Conservation (phyloP, 768 basidiomycete genomes). For the Psilocybe azurescens region DNA sequence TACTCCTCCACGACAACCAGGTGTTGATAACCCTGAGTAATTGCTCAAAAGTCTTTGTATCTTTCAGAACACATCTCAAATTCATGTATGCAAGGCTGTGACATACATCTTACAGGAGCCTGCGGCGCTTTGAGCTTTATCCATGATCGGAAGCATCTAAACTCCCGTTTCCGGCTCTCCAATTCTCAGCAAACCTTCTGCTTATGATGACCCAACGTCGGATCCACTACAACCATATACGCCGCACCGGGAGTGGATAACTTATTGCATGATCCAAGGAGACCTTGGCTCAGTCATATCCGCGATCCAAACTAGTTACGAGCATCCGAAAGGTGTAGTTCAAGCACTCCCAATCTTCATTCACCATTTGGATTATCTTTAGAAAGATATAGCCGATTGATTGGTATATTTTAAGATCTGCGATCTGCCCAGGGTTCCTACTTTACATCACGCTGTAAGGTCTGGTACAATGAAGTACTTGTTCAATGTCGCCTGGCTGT, state of each 20-base stretch:
- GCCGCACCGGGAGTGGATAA: conserved; percentile 3
- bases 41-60: neutral
- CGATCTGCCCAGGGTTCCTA: conserved; percentile 7
- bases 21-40: conserved; percentile 4
- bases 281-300: neutral
- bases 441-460: conserved; percentile 1
- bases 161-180: conserved; percentile 4
- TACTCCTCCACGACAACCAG: conserved; percentile 2
- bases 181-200: conserved; percentile 8
- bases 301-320: neutral
- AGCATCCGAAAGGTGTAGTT: neutral
- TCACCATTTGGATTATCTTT: neutral
- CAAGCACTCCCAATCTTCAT: neutral
- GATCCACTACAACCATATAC: neutral
- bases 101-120: neutral
- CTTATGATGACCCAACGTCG: conserved; percentile 15
- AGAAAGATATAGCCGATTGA: conserved; percentile 6
- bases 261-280: too few species aligned
- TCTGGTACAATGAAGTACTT: neutral
- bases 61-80: neutral
- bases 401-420: conserved; percentile 15
- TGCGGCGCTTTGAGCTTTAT: neutral
- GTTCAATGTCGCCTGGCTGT: neutral
- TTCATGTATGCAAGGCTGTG: too few species aligned
- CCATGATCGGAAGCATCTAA: neutral